Conservation (phyloP, 805 yeast genomes). For the Pichia gijzeniarum region DNA sequence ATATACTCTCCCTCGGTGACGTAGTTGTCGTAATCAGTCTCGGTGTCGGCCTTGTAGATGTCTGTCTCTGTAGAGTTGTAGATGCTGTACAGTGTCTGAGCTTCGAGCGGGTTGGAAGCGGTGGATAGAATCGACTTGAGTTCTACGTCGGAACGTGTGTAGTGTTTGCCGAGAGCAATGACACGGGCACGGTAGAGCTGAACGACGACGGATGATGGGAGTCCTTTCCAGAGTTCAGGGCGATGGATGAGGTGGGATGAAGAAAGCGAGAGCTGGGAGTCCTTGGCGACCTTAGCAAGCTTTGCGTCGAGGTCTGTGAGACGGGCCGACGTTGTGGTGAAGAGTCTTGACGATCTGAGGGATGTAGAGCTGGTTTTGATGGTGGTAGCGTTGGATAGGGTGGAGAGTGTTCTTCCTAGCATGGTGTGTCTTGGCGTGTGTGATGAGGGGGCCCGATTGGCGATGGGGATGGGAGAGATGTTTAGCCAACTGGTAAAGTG, state of each 20-base stretch:
- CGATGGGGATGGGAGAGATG: too few relatives aligned
- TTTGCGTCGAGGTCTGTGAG: conserved; percentile 11
- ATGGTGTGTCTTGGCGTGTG: too few relatives aligned
- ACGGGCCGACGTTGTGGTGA: too few relatives aligned
- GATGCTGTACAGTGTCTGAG: conserved; percentile 21
- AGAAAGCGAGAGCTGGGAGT: conserved; percentile 11
- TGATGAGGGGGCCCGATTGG: too few relatives aligned
- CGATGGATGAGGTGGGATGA: conserved; percentile 34
- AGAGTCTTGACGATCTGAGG: too few relatives aligned
- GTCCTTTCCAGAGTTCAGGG: conserved; percentile 67
- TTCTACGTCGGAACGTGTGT: conserved; percentile 46
- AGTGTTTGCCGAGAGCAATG: conserved; percentile 41
- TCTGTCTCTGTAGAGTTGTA: conserved; percentile 43
- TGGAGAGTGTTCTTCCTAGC: too few relatives aligned
- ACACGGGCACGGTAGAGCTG: conserved; percentile 56
- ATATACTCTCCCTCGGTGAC: conserved; percentile 30
- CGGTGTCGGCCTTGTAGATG: conserved; percentile 33
- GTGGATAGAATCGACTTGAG: conserved; percentile 50
- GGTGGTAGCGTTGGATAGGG: too few relatives aligned
- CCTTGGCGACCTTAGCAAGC: conserved; percentile 12
- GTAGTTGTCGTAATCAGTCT: conserved; percentile 36
- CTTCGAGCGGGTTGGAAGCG: conserved; percentile 23
- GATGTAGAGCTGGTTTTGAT: too few relatives aligned
- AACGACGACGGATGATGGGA: conserved; percentile 57
- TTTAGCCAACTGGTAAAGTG: too few relatives aligned